Evolutionary conservation across 306 rosid genomes (phyloP).

Genomic region (Benincasa hispida): DNA sequence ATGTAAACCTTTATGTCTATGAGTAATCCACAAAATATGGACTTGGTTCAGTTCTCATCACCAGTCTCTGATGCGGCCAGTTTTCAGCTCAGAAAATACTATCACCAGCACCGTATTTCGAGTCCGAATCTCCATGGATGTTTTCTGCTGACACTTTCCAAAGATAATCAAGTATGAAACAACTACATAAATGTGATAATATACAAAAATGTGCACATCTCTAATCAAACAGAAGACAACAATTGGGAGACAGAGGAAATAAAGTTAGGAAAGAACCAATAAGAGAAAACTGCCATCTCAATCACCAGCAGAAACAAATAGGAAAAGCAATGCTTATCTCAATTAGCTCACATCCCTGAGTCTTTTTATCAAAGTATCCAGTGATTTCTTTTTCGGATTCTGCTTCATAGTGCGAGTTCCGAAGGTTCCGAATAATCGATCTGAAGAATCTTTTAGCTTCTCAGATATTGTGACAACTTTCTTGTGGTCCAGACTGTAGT

Average conservation of each 20-base stretch:
- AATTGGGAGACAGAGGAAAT: slow-evolving; percentile 20
- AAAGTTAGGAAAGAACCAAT: slow-evolving; percentile 30
- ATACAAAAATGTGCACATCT: slow-evolving; percentile 10
- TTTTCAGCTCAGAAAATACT: slow-evolving; percentile 5
- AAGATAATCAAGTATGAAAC: slow-evolving; percentile 18
- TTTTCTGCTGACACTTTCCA: slow-evolving; percentile 7
- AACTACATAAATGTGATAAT: slow-evolving; percentile 32
- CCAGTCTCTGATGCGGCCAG: neutral
- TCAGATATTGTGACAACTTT: slow-evolving; percentile 74
- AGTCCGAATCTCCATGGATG: slow-evolving; percentile 13
- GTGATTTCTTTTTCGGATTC: slow-evolving; percentile 89
- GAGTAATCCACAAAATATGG: neutral
- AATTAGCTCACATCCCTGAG: slow-evolving; percentile 78
- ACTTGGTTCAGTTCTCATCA: neutral
- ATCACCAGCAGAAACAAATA: slow-evolving; percentile 21
- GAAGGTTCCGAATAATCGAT: slow-evolving; percentile 83
- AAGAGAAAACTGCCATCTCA: slow-evolving; percentile 29
- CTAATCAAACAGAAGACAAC: slow-evolving; percentile 18
- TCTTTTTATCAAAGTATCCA: slow-evolving; percentile 72
- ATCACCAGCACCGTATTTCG: neutral
- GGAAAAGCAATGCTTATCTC: slow-evolving; percentile 14
- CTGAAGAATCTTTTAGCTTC: slow-evolving; percentile 81
- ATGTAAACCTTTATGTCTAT: neutral
- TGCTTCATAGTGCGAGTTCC: slow-evolving; percentile 79
- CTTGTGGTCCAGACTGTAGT: slow-evolving; percentile 65